Conservation (phyloP, 225 moss, liverwort and hornwort species). For the Lunularia cruciata region DNA sequence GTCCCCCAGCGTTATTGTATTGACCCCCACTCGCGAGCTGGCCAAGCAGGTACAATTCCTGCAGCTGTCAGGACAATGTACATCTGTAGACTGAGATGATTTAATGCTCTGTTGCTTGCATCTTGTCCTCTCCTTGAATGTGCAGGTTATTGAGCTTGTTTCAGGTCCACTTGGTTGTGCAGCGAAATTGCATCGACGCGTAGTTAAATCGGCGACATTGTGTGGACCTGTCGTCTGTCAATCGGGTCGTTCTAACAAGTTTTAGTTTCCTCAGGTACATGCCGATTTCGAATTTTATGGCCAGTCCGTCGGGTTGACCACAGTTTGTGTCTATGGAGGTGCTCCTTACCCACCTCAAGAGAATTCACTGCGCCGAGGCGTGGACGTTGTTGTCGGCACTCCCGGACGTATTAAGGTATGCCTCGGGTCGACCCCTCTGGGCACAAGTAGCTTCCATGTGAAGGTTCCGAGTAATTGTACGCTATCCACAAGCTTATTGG, state of each 20-base stretch:
- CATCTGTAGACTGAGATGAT: too few species aligned
- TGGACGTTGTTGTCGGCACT: slow-evolving; percentile 93
- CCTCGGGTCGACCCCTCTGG: too few species aligned
- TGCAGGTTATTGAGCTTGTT: background rate
- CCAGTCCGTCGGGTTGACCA: slow-evolving; percentile 66
- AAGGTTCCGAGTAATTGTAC: background rate
- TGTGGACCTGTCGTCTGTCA: background rate
- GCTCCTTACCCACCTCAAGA: slow-evolving; percentile 78
- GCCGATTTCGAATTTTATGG: slow-evolving; percentile 92
- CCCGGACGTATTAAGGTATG: slow-evolving; percentile 87
- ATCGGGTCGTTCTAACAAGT: background rate
- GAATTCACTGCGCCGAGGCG: slow-evolving; percentile 71
- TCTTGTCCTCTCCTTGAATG: too few species aligned
- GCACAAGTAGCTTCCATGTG: too few species aligned
- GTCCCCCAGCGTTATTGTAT: slow-evolving; percentile 74
- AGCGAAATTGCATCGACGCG: background rate
- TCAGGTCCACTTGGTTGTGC: background rate
- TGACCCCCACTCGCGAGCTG: slow-evolving; percentile 88
- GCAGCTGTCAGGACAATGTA: too few species aligned
- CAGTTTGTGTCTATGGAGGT: slow-evolving; percentile 88
- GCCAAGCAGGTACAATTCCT: slow-evolving; percentile 60
- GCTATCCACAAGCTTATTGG: background rate
- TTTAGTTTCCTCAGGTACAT: slow-evolving; percentile 52
- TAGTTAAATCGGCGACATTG: background rate
- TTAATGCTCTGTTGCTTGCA: too few species aligned